phyloP scores from a whole-genome alignment of 2,329 filamentous ascomycete species.

The Colletotrichum sp. region DNA sequence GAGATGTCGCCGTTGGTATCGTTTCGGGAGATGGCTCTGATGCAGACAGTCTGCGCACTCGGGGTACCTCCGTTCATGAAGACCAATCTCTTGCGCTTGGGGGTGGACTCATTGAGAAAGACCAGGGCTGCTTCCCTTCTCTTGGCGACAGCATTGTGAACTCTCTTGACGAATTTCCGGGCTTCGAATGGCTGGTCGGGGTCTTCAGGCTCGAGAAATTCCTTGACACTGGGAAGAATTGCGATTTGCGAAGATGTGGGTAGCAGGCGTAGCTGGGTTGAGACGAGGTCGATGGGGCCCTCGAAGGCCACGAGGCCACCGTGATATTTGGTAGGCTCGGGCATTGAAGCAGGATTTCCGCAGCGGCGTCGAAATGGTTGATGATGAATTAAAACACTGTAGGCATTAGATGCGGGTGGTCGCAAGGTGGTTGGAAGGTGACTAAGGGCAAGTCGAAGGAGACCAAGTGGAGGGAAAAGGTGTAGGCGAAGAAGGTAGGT shows the following conservation, averaged over 20 bases:
- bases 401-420: not conserved
- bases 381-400: not conserved
- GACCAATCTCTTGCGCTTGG: conserved; percentile 57
- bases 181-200: conserved; percentile 32
- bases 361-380: not conserved
- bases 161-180: conserved; percentile 45
- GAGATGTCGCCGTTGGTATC: conserved; percentile 53
- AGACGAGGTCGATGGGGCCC: conserved; percentile 58
- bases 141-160: conserved; percentile 54
- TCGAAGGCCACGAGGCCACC: conserved; percentile 67
- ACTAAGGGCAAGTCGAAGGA: not conserved
- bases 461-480: not conserved
- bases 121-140: conserved; percentile 53
- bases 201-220: conserved; percentile 44
- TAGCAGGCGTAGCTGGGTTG: conserved; percentile 64
- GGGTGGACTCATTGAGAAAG: conserved; percentile 55
- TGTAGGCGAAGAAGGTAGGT: not conserved
- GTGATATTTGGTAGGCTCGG: conserved; percentile 28
- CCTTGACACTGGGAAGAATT: conserved; percentile 57
- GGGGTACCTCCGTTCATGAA: conserved; percentile 66
- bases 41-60: conserved; percentile 58
- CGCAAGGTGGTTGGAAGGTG: not conserved
- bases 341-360: not conserved
- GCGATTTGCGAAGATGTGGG: conserved; percentile 64
- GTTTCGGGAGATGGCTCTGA: conserved; percentile 58